Evolutionary conservation across 1,139 yeast species (phyloP), one percentile per base, ranked within the genome.

Genomic region (Debaryomyces coudertii): DNA sequence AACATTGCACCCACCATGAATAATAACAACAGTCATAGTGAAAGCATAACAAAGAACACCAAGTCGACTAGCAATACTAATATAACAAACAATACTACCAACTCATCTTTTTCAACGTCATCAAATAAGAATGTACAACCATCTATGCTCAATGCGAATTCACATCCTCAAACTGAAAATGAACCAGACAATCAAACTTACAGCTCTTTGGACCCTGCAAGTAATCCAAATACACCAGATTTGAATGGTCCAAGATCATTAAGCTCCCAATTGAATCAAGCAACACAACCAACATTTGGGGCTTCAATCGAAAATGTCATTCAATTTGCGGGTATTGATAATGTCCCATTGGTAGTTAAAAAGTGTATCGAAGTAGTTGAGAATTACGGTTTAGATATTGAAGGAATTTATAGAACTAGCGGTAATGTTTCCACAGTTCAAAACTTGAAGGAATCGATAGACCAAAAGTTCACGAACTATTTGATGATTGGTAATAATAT

Each of bases 331-430:
- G 96, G 80, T 3, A 69, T 90, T 44, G 95, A 89, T 54, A 85
- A 89, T 64, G 97, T 92, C 2, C 98, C 99, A 1, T 77, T 88
- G n/a, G 79, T 92, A 41, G 98, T 92, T 7, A 85, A 86, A 54
- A 89, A 86, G 60, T 92, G 98, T 71, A 87, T 92, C 45, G 87
- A 86, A 53, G 86, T 92, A 7, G 82, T 93, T 38, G 98, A 93
- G 62, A 76, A 77, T 33, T 83, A 86, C 62, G 99, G 99, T 1
- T 65, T 87, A 37, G 85, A 88, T 44, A 74, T 87, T 36, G 98
- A 90, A 62, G 98, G 98, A 0, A 85, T 93, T 28, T 93, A 93
- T 63, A 76, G 98, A 44, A 83, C 90, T 37, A 83, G 88, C 49
- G 97, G 97, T 0, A 89, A 87, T 63, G 82, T 80, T 36, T 67